phyloP scores from a whole-genome alignment of 2,329 filamentous ascomycete species.

The Microcera coccophila region DNA sequence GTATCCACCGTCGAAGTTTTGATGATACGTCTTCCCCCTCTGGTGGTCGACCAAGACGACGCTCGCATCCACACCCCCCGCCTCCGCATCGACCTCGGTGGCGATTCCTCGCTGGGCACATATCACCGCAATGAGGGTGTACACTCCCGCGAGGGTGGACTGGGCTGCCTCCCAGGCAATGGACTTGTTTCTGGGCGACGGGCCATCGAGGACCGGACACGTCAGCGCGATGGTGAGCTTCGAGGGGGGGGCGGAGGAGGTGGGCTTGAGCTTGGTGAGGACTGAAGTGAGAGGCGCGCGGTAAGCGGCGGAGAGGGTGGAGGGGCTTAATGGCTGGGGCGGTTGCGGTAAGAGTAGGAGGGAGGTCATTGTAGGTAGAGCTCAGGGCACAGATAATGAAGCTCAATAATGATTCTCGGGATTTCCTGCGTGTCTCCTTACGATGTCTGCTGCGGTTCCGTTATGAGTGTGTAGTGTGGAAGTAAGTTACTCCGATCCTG shows the following conservation, averaged over 20 bases:
- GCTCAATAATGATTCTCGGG: no score
- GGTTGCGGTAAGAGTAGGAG: conserved; percentile 60
- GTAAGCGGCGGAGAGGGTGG: conserved; percentile 56
- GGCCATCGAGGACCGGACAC: conserved; percentile 56
- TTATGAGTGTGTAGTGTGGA: no score
- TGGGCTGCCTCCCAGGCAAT: conserved; percentile 66
- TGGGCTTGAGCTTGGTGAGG: conserved; percentile 44
- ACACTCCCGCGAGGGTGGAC: conserved; percentile 69
- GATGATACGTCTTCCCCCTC: conserved; percentile 28
- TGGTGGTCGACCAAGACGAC: conserved; percentile 68
- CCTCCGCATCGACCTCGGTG: conserved; percentile 52
- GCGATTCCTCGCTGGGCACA: conserved; percentile 59
- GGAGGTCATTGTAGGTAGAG: conserved; percentile 7
- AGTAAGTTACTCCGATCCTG: no score
- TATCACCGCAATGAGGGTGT: conserved; percentile 71
- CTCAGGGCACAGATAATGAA: no score
- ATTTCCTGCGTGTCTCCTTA: no score
- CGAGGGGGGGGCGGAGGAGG: conserved; percentile 25
- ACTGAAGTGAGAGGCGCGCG: conserved; percentile 53
- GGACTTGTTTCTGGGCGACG: conserved; percentile 38
- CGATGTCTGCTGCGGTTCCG: no score
- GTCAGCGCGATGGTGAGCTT: conserved; percentile 56
- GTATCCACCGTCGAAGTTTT: conserved; percentile 35
- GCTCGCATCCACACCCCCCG: conserved; percentile 70
- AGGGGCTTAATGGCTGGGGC: conserved; percentile 50